Evolutionary conservation across 352 stramenopile species (phyloP), one percentile per base, ranked within the genome.

Genomic region (Phytophthora quininea): DNA sequence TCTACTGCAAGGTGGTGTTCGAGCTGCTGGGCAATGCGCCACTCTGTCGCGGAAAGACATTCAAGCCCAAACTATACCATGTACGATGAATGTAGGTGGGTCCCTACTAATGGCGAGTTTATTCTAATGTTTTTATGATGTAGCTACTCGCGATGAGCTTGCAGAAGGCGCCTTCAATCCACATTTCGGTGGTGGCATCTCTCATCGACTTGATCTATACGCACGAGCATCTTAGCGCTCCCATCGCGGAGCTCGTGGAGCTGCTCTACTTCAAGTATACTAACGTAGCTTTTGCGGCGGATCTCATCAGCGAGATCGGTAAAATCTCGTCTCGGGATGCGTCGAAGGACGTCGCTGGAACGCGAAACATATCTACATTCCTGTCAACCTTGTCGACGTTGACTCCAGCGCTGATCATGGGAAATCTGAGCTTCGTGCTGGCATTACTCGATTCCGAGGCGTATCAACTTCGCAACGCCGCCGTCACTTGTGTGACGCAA

Each of bases 351-450:
- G 73, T 81, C 2, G 73, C 74, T 15, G 83, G 87, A n/a, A 91
- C 81, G 12, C 81, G 84, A 29, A 93, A 95, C 62, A 89, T 93
- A 32, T 75, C 84, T 42, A 87, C 74, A 33, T 95, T 92, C 43
- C 67, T 95, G 8, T 84, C 83, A 8, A 84, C 67, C 40, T 49
- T 95, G 12, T 85, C 87, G 12, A 88, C 76, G 1, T 73, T 82
- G 3, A 90, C 80, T 7, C 87, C 87, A 4, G 79, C 79, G 24
- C 65, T 92, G 48, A 86, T 93, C 49, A 85, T 91, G 57, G 83
- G 82, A 8, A 93, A 95, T 56, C 62, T 93, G 50, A 89, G 79
- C 9, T 92, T 95, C 32, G 80, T 95, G 37, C 64, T 95, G 33
- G 82, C 80, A 4, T 78, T 95, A 12, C 70, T 92, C 8, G 84